A percentile compares a stretch with the other conserved stretches of the same genome.
Evolutionary conservation across 225 moss, liverwort and hornwort genomes (phyloP).

Genomic region (Thuidium tamariscinum): DNA sequence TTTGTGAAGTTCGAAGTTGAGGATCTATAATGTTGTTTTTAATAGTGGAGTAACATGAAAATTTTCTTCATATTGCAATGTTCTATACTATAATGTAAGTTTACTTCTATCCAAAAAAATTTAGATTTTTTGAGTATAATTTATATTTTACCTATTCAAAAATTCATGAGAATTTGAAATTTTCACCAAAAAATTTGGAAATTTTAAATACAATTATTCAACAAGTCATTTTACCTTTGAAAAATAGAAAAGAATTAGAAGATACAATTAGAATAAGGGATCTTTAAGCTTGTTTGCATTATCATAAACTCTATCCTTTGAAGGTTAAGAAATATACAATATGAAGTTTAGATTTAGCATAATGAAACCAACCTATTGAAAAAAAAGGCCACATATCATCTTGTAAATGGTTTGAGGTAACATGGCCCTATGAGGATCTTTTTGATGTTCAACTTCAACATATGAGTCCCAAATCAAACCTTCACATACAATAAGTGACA

Average conservation of each 20-base stretch:
- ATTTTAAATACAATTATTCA: neutral
- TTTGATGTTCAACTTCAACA: too few species aligned
- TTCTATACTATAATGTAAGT: neutral
- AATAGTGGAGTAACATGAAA: neutral
- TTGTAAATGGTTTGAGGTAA: too few species aligned
- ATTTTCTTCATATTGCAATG: neutral
- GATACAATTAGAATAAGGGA: fast-evolving
- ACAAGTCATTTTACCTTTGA: neutral
- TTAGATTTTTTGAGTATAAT: neutral
- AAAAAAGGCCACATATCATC: too few species aligned
- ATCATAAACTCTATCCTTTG: fast-evolving
- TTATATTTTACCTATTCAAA: neutral
- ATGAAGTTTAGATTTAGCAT: too few species aligned
- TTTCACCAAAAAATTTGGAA: too few species aligned
- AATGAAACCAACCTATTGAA: too few species aligned
- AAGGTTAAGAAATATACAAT: too few species aligned
- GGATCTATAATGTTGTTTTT: fast-evolving
- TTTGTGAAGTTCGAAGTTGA: too few species aligned
- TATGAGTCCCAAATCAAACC: too few species aligned
- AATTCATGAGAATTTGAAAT: neutral
- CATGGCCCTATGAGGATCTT: too few species aligned
- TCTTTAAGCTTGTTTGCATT: fast-evolving
- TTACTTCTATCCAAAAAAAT: fast-evolving
- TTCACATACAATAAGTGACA: too few species aligned
- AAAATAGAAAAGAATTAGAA: neutral